Evolutionary conservation across 2,329 filamentous ascomycete species (phyloP), one percentile per base, ranked within the genome.

Genomic region (Fusarium verticillioides): DNA sequence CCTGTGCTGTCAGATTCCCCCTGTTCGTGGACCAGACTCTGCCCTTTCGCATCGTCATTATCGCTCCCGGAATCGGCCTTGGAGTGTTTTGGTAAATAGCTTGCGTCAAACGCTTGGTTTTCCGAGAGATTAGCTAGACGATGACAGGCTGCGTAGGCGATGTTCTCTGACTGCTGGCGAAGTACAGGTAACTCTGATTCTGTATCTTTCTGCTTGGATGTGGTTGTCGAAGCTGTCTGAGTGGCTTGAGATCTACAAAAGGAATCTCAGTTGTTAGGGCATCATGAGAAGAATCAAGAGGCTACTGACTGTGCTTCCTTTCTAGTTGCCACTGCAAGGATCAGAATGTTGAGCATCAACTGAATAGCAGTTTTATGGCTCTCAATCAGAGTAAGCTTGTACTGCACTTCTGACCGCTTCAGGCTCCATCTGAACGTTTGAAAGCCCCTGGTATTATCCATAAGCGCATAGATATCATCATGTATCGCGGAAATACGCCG

Each of bases 231-330:
- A 18, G 19, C 5, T 13, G 10, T 3, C 2, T 23, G 37, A 11
- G 15, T 13, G 21, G 12, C 15, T 23, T n/a, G 19, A 5, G 10
- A 32, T 10, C 52, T 56, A 11, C 11, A 30, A 30, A 30, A 32
- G 3, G 11, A 4, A 32, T 13, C 2, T 32, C 11, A 5, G 30
- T 32, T 32, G 12, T 32, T 11, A 32, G 11, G 1, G 30, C 11
- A 5, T 32, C 30, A 32, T 12, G 7, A 30, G 2, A 12, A 1
- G 2, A 18, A 1, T 1, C 0, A 1, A 13, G 19, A n/a, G 4
- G 1, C 4, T 18, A n/a, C 52, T 32, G 3, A 56, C 52, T 43
- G 19, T 42, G 26, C 52, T 30, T 56, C 52, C 11, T 42, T 42
- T 43, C 26, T 56, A 15, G 36, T 32, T 43, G 26, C 19, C 21